Base-by-base conservation (phyloP, 225 moss, liverwort and hornwort species). In the Pseudisothecium myosuroides region DNA sequence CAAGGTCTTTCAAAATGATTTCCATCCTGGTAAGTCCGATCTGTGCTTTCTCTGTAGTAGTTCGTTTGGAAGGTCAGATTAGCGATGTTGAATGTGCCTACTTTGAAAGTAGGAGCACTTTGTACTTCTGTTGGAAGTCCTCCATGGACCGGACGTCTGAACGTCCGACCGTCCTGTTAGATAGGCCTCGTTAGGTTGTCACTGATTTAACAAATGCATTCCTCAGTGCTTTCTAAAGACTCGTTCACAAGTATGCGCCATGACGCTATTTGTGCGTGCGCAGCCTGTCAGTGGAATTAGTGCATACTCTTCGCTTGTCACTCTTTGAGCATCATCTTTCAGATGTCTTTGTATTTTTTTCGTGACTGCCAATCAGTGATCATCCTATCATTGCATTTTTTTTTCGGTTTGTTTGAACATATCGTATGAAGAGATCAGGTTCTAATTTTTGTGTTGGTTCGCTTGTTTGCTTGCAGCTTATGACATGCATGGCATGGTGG, bases 1-100 rank as follows among this genome's bases (percentile, higher is more conserved):
- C 88, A 99, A 99, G 94, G 96, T 99, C 83, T 99, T 99, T 82
- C 99, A 99, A 87, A 99, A 97, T 50, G 99, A 99, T 86, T 99
- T 99, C 83, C 99, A 99, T 92, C 99, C 99, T 92, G 99, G 99
- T 97, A 91, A 94, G 96, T 89, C 27, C 19, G 32, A 61, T 76
- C 60, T 36, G 59, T 66, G 39, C 64, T 71, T 77, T 76, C 59
- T 22, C 49, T 56, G 43, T 28, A 61, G 60, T 88, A 37, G 65
- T 84, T 41, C 68, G 56, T 56, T 78, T 69, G 76, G 41, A 83
- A 78, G 41, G 52, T 86, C 66, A 50, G 59, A 62, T 71, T 82
- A 85, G 39, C 14, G 69, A 56, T 61, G 76, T 76, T 68, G 41
- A 81, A 87, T 23, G 27, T 61, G 87, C 67, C n/a, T 60, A 68